A percentile compares a stretch with the other conserved stretches of the same genome.
Conservation (phyloP, 176 grass and related monocot genomes). For the Zea mays region DNA sequence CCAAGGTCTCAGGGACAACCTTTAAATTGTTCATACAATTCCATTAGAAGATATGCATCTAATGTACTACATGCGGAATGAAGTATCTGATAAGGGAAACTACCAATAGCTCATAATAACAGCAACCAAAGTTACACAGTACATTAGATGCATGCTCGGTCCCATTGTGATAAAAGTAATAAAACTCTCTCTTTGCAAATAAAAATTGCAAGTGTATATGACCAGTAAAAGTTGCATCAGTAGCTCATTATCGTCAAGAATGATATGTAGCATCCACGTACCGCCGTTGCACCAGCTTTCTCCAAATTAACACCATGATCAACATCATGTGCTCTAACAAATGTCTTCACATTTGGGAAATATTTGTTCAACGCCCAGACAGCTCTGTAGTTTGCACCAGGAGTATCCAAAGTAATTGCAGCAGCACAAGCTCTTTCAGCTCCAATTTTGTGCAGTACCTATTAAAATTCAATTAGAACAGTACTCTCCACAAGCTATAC, state of each 20-base stretch:
- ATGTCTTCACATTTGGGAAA: conserved; percentile 95
- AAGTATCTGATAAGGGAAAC: conserved; percentile 24
- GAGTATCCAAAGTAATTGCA: conserved; percentile 98
- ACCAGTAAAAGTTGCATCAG: conserved; percentile 1
- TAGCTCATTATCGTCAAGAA: conserved; percentile 1
- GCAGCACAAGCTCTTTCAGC: conserved; percentile 96
- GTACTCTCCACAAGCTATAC: conserved; percentile 7
- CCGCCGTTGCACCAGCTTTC: conserved; percentile 92
- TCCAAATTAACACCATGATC: conserved; percentile 98
- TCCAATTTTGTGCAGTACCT: conserved; percentile 99
- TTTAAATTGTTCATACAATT: conserved; percentile 39
- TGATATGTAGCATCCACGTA: conserved; percentile 51
- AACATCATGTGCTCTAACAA: conserved; percentile 97
- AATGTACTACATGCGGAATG: neutral
- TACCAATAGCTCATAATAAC: neutral
- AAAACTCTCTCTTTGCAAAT: neutral
- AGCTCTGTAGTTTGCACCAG: conserved; percentile 96
- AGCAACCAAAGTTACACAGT: neutral
- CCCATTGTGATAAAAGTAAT: conserved; percentile 23
- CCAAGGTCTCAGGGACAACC: conserved; percentile 98
- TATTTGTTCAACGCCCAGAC: conserved; percentile 99
- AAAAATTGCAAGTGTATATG: neutral
- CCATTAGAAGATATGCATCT: conserved; percentile 7
- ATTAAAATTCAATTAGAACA: conserved; percentile 25
- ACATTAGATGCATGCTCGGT: conserved; percentile 4